A percentile compares a stretch with the other conserved stretches of the same genome.
Conservation (phyloP, 169 alveolate species). For the Amoebophrya sp. region DNA sequence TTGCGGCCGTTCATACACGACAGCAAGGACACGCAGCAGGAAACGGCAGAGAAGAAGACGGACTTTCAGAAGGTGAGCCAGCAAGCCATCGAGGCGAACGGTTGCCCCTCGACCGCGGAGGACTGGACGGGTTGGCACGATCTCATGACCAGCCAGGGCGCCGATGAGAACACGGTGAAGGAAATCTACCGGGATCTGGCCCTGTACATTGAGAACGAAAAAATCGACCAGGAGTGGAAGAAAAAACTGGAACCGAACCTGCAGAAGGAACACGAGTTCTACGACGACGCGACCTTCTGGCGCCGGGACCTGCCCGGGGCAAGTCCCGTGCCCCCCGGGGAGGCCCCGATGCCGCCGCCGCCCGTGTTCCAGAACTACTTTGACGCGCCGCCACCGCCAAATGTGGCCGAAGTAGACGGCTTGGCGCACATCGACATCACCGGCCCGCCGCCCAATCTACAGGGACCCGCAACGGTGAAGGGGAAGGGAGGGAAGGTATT, state of each 20-base stretch:
- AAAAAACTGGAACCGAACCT: neutral
- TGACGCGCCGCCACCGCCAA: too few relatives aligned
- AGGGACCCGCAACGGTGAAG: too few relatives aligned
- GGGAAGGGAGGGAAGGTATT: too few relatives aligned
- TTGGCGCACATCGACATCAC: too few relatives aligned
- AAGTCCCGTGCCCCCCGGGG: neutral
- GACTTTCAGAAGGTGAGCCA: neutral
- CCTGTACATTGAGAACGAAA: neutral
- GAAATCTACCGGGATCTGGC: neutral
- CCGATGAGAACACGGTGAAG: neutral
- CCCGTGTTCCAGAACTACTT: too few relatives aligned
- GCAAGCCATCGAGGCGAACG: neutral
- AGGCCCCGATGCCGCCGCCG: too few relatives aligned
- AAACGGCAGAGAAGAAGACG: neutral
- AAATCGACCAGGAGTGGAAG: neutral
- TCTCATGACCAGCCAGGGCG: neutral
- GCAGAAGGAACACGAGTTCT: neutral
- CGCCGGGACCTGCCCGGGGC: neutral
- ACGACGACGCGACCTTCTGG: neutral
- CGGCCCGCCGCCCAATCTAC: too few relatives aligned
- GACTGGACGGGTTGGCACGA: constrained; percentile 20
- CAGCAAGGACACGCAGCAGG: neutral
- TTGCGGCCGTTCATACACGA: too few relatives aligned
- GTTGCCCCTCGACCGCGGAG: neutral
- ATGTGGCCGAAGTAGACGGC: too few relatives aligned